Base-by-base conservation (phyloP, 192 early-diverging fungal species). In the Allomyces javanicus region DNA sequence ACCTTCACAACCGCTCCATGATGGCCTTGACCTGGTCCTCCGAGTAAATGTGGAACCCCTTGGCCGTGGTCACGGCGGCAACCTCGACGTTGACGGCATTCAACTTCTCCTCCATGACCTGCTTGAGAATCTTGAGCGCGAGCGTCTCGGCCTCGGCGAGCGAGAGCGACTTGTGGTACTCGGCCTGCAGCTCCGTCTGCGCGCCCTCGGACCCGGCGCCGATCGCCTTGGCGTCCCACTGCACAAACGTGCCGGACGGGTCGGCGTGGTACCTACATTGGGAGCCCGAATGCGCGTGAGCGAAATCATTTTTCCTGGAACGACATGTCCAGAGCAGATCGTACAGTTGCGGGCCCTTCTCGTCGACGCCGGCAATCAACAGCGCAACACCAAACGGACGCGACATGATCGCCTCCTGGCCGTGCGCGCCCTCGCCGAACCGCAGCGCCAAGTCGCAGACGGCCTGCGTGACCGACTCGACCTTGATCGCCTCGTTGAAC, bases 81-180 rank as follows among this genome's bases (percentile, higher is more conserved):
- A 99, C 72, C 78, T 99, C 88, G 11, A 99, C 93, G 75, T 99
- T 99, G 12, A 85, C 86, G 67, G 87, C 86, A 75, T 85, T 94
- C 44, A 99, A 81, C 77, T 99, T 99, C 78, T 99, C 96, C 75
- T 99, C 96, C 94, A 99, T 99, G 23, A 99, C 96, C 71, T 92
- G 87, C 83, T 99, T 99, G 44, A 99, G 77, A 21, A 97, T 90
- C 81, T 93, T 96, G 45, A 99, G 83, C 24, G 94, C 86, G 66
- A 97, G 72, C 9, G 81, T 77, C 73, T 92, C 86, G 9, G 94
- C 96, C 68, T 97, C 92, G 14, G 79, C 76, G 70, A 97, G 72
- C 3, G 87, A 88, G 64, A 97, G 76, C 3, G 87, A 87, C 83
- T 89, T 83, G 72, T 97, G 91, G 70, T 92, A 99, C 72, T 96